These are phyloP conservation scores for Coemansia sp. DNA, from an alignment of 192 early-diverging fungal genomes.

Conservation along the genomic window DNA sequence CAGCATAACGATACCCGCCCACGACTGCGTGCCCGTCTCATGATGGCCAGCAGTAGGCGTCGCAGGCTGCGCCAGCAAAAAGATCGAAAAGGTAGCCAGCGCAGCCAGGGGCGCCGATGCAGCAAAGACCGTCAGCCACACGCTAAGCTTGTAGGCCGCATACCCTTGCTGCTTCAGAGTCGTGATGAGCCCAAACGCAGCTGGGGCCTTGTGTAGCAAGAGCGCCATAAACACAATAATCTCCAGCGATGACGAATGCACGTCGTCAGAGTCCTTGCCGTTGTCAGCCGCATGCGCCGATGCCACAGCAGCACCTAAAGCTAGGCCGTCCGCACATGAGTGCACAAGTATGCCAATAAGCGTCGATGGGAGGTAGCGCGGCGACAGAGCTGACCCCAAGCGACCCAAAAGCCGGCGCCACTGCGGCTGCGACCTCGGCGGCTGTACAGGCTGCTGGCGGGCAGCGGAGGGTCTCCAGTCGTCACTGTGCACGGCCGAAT, in stretches of 20 bases:
- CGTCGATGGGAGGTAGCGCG: conserved; percentile 61
- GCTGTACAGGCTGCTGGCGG: not conserved
- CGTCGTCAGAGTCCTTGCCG: conserved; percentile 23
- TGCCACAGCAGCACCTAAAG: conserved; percentile 85
- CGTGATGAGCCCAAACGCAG: conserved; percentile 89
- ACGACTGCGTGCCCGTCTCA: conserved; percentile 73
- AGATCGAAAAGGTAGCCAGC: conserved; percentile 59
- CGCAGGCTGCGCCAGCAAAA: conserved; percentile 21
- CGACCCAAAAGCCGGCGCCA: conserved; percentile 38
- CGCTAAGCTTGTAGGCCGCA: conserved; percentile 65
- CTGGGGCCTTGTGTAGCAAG: conserved; percentile 95
- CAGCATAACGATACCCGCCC: conserved; percentile 68
- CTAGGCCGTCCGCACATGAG: conserved; percentile 94
- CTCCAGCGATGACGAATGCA: conserved; percentile 60
- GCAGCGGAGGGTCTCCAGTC: conserved; percentile 10
- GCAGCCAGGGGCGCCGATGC: conserved; percentile 85
- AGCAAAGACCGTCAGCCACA: conserved; percentile 82
- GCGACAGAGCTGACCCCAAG: conserved; percentile 28
- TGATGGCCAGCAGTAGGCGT: not conserved
- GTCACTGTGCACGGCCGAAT: not conserved
- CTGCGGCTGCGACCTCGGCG: conserved; percentile 18
- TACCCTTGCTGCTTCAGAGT: conserved; percentile 82
- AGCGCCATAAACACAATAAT: conserved; percentile 93
- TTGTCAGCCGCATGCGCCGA: conserved; percentile 36
- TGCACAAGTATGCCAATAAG: conserved; percentile 96